A percentile compares a stretch with the other conserved stretches of the same genome.
phyloP scores from a whole-genome alignment of 495 filamentous ascomycete species.

The Stereocaulon alpinum region DNA sequence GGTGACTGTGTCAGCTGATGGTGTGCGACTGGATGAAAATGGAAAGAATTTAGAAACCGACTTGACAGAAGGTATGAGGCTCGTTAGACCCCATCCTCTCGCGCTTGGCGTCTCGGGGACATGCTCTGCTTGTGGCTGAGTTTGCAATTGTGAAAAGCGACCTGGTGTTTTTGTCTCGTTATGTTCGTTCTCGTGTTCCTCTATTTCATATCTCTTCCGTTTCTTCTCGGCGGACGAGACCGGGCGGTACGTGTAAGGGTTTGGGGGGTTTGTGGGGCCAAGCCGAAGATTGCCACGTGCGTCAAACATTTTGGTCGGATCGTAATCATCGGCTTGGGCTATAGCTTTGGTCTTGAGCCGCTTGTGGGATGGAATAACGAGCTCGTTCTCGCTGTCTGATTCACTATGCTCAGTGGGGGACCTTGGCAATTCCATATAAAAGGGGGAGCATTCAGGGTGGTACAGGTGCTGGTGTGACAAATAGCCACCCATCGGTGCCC shows the following conservation, averaged over 20 bases:
- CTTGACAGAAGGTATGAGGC: slow-evolving; percentile 1
- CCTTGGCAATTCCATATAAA: too few relatives aligned
- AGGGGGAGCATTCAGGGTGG: too few relatives aligned
- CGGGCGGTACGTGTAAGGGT: neutral
- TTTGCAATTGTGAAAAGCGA: neutral
- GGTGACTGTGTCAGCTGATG: neutral
- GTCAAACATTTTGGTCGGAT: too few relatives aligned
- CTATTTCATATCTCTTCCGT: neutral
- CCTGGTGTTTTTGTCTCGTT: neutral
- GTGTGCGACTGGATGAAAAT: slow-evolving; percentile 6
- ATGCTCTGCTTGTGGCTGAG: neutral
- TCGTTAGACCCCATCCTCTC: slow-evolving; percentile 7
- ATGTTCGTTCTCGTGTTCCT: too few relatives aligned
- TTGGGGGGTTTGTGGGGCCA: neutral
- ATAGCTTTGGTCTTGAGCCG: too few relatives aligned
- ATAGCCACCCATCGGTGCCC: too few relatives aligned
- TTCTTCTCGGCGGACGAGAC: neutral
- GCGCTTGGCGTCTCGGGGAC: slow-evolving; percentile 9
- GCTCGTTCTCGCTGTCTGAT: too few relatives aligned
- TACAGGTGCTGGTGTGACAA: too few relatives aligned
- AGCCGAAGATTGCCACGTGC: too few relatives aligned
- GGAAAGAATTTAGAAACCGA: slow-evolving; percentile 10
- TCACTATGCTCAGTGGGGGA: too few relatives aligned
- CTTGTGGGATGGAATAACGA: too few relatives aligned
- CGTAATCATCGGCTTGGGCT: too few relatives aligned